A percentile compares a stretch with the other conserved stretches of the same genome.
phyloP scores from a whole-genome alignment of 257 asterid genomes.

The Penstemon barbatus region DNA sequence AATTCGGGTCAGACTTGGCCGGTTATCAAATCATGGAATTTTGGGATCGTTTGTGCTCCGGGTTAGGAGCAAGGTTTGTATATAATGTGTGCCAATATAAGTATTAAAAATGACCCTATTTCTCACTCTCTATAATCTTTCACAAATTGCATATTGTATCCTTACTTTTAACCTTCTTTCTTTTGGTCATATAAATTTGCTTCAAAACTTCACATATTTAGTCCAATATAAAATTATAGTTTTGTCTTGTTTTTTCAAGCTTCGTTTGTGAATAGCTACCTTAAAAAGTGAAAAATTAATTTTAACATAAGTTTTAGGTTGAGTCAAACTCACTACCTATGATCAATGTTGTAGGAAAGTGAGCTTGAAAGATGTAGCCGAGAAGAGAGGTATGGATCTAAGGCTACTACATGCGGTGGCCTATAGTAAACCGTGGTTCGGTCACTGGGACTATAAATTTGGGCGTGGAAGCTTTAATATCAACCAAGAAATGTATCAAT shows the following conservation, averaged over 20 bases:
- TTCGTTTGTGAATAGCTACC: too few species aligned
- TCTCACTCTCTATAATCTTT: not conserved
- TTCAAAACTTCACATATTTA: not conserved
- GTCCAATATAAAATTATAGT: not conserved
- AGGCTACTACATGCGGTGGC: conserved; percentile 72
- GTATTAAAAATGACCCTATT: not conserved
- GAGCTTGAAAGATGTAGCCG: conserved; percentile 72
- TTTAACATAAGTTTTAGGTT: too few species aligned
- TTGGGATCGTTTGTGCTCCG: conserved; percentile 90
- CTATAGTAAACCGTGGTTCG: conserved; percentile 86
- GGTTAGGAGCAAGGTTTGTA: conserved; percentile 77
- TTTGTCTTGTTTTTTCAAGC: not conserved
- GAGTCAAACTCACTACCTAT: too few species aligned
- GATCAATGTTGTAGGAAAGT: conserved; percentile 60
- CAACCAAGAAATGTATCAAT: conserved; percentile 50
- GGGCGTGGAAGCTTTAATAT: conserved; percentile 79
- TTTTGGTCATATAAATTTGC: too few species aligned
- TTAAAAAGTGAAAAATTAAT: too few species aligned
- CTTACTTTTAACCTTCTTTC: too few species aligned
- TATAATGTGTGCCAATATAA: not conserved
- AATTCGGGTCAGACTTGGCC: conserved; percentile 56
- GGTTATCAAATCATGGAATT: conserved; percentile 92
- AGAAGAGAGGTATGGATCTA: conserved; percentile 82
- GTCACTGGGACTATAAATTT: conserved; percentile 72
- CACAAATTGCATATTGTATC: not conserved